Evolutionary conservation across 495 filamentous ascomycete genomes (phyloP).

Genomic region (Neurospora tetrasperma): DNA sequence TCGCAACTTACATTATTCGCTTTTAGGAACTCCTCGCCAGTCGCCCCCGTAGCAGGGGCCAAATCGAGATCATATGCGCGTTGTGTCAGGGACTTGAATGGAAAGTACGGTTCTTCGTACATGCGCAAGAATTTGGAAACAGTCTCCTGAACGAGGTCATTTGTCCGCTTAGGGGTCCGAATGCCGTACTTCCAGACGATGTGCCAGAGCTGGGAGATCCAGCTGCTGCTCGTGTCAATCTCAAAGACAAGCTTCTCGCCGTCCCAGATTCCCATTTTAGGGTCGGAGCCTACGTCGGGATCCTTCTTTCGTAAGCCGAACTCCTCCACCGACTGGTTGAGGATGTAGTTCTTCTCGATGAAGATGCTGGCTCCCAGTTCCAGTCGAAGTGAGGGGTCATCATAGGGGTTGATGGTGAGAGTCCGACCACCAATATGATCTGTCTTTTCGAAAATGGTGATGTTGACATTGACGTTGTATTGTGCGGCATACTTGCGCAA

Average conservation of each 20-base stretch:
- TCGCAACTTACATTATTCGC: slow-evolving; percentile 43
- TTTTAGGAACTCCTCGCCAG: slow-evolving; percentile 60
- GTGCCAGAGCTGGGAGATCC: slow-evolving; percentile 65
- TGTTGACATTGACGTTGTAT: slow-evolving; percentile 46
- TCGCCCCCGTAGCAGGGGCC: slow-evolving; percentile 48
- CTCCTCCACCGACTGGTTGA: slow-evolving; percentile 60
- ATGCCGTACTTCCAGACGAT: slow-evolving; percentile 76
- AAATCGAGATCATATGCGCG: slow-evolving; percentile 57
- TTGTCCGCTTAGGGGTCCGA: slow-evolving; percentile 60
- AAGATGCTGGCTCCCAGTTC: slow-evolving; percentile 93
- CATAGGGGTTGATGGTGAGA: slow-evolving; percentile 76
- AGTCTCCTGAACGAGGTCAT: slow-evolving; percentile 59
- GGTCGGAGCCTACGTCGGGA: slow-evolving; percentile 26
- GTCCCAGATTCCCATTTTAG: slow-evolving; percentile 72
- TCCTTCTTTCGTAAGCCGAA: slow-evolving; percentile 49
- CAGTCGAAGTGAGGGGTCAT: slow-evolving; percentile 56
- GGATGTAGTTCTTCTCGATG: slow-evolving; percentile 73
- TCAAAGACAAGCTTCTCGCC: slow-evolving; percentile 65
- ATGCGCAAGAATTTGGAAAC: slow-evolving; percentile 67
- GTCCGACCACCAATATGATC: slow-evolving; percentile 77
- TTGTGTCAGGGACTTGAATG: slow-evolving; percentile 64
- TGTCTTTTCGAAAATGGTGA: slow-evolving; percentile 82
- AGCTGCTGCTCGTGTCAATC: slow-evolving; percentile 37
- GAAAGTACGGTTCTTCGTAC: slow-evolving; percentile 75
- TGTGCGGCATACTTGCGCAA: slow-evolving; percentile 56